Percentiles rank a stretch among this genome's conserved stretches.
Conservation (phyloP, 2,329 filamentous ascomycete genomes). For the Beauveria pseudobassiana region DNA sequence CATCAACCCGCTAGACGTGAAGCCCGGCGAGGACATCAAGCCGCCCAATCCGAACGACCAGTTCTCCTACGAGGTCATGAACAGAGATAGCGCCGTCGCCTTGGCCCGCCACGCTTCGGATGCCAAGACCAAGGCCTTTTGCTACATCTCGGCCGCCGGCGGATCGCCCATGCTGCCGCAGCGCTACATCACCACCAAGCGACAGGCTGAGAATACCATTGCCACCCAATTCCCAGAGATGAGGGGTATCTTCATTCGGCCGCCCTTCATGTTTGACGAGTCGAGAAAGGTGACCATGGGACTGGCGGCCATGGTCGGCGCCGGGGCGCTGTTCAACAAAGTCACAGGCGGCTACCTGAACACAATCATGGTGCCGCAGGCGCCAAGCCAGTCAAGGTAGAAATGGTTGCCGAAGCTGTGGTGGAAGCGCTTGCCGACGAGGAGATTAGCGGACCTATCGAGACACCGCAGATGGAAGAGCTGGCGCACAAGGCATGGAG, state of each 20-base stretch:
- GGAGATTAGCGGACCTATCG: slow-evolving; percentile 64
- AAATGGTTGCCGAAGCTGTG: slow-evolving; percentile 80
- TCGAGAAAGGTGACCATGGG: slow-evolving; percentile 77
- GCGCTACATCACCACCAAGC: slow-evolving; percentile 85
- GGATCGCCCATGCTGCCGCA: slow-evolving; percentile 77
- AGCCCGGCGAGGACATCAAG: slow-evolving; percentile 51
- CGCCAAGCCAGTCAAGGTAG: slow-evolving; percentile 79
- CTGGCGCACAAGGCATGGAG: slow-evolving; percentile 81
- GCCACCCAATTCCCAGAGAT: slow-evolving; percentile 63
- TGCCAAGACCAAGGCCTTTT: slow-evolving; percentile 61
- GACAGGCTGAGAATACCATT: slow-evolving; percentile 78
- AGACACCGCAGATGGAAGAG: slow-evolving; percentile 71
- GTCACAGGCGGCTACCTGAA: slow-evolving; percentile 69
- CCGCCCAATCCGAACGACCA: slow-evolving; percentile 63
- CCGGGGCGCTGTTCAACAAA: slow-evolving; percentile 69
- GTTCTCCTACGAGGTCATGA: slow-evolving; percentile 96
- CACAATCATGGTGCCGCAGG: slow-evolving; percentile 70
- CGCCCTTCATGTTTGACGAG: slow-evolving; percentile 83
- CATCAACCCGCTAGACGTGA: slow-evolving; percentile 61
- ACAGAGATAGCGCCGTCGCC: slow-evolving; percentile 78
- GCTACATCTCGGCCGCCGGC: slow-evolving; percentile 81
- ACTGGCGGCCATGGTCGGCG: slow-evolving; percentile 68
- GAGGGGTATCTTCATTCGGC: slow-evolving; percentile 74
- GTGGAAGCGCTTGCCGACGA: slow-evolving; percentile 79
- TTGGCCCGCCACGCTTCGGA: slow-evolving; percentile 69